These are phyloP conservation scores for Cladosporium oxysporum DNA, from an alignment of 2,329 filamentous ascomycete species.

Conservation along the genomic window DNA sequence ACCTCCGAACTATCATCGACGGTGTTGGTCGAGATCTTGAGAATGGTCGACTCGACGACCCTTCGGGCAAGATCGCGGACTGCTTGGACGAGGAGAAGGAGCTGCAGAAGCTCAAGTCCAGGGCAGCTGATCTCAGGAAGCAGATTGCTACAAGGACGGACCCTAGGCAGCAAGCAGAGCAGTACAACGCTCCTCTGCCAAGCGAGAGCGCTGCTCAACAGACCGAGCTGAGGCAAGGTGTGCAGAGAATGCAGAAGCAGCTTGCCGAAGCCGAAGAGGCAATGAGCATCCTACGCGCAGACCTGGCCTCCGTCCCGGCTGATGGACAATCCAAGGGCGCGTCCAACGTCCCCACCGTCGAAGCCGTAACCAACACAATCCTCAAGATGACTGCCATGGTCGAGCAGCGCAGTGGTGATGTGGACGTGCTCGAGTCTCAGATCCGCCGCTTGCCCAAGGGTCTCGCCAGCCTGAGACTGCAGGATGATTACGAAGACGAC, in stretches of 20 bases:
- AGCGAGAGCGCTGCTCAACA: slow-evolving; percentile 83
- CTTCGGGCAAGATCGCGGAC: slow-evolving; percentile 67
- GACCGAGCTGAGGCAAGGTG: slow-evolving; percentile 76
- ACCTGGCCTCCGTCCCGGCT: slow-evolving; percentile 59
- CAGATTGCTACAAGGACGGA: slow-evolving; percentile 71
- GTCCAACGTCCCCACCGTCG: slow-evolving; percentile 75
- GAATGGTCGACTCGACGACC: slow-evolving; percentile 66
- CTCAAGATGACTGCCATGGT: slow-evolving; percentile 89
- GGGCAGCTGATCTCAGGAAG: slow-evolving; percentile 76
- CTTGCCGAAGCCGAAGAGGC: slow-evolving; percentile 79
- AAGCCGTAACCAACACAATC: slow-evolving; percentile 89
- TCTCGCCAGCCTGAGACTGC: slow-evolving; percentile 33
- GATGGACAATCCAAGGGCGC: slow-evolving; percentile 30
- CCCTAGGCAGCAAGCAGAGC: slow-evolving; percentile 64
- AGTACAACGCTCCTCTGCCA: slow-evolving; percentile 72
- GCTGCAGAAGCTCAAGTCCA: slow-evolving; percentile 69
- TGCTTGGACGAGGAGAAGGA: slow-evolving; percentile 69
- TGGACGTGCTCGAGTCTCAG: slow-evolving; percentile 86
- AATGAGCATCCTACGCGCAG: slow-evolving; percentile 75
- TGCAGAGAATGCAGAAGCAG: slow-evolving; percentile 70
- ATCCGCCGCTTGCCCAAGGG: slow-evolving; percentile 65
- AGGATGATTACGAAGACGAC: slow-evolving; percentile 37
- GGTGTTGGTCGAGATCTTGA: slow-evolving; percentile 67
- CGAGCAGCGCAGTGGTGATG: slow-evolving; percentile 85
- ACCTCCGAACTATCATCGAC: slow-evolving; percentile 54